Conservation (phyloP, 305 asterid species). For the Fraxinus angustifolia region DNA sequence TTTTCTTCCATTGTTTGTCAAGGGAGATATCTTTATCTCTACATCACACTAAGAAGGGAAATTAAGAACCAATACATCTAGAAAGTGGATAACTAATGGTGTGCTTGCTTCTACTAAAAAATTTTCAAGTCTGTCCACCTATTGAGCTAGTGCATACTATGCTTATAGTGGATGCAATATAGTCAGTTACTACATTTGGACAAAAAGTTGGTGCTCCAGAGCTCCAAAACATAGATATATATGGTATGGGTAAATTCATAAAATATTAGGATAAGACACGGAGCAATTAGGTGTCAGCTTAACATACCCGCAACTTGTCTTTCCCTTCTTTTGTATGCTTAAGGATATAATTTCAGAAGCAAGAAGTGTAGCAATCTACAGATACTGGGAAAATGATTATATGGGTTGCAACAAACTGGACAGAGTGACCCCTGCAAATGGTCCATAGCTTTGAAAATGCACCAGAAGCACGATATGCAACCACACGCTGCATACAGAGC, state of each 20-base stretch:
- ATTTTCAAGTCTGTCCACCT: background rate
- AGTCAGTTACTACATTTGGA: background rate
- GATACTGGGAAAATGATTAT: conserved; percentile 50
- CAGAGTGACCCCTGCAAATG: conserved; percentile 36
- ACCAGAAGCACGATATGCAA: conserved; percentile 75
- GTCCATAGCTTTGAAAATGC: conserved; percentile 49
- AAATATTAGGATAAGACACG: background rate
- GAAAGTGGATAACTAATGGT: background rate
- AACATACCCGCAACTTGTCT: conserved; percentile 46
- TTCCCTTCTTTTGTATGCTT: conserved; percentile 42
- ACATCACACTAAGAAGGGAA: background rate
- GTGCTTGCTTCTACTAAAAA: background rate
- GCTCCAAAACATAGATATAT: background rate
- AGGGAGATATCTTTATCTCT: background rate
- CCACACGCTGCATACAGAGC: conserved; percentile 51
- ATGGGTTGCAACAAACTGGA: conserved; percentile 54
- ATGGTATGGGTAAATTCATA: background rate
- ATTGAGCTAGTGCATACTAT: background rate
- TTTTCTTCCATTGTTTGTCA: background rate
- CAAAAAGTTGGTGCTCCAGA: background rate
- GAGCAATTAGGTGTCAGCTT: background rate
- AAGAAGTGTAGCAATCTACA: conserved; percentile 47
- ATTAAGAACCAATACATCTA: background rate
- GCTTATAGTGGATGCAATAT: background rate
- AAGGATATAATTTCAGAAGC: conserved; percentile 45